Percentiles rank a stretch among this genome's conserved stretches.
Evolutionary conservation across 306 rosid species (phyloP).

Genomic region (Cucumis cinereus): DNA sequence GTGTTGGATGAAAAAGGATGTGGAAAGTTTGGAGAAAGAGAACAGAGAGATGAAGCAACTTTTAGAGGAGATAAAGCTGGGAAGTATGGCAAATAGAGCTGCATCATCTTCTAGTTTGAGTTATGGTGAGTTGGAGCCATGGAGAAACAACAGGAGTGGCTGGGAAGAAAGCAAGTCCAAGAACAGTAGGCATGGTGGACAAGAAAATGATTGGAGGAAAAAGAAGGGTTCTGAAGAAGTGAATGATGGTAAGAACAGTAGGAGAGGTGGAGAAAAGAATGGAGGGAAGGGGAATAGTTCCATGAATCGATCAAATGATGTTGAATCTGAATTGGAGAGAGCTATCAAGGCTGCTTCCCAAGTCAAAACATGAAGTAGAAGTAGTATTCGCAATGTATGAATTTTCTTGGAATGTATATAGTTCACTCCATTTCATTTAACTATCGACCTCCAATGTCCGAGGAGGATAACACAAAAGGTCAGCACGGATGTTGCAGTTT

Average conservation of each 20-base stretch:
- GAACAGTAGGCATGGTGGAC: conserved; percentile 17
- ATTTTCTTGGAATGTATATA: conserved; percentile 3
- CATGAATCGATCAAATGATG: conserved; percentile 22
- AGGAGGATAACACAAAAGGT: conserved; percentile 6
- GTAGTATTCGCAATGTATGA: neutral
- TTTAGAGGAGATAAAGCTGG: conserved; percentile 40
- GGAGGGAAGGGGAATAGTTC: conserved; percentile 30
- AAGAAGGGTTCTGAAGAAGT: conserved; percentile 29
- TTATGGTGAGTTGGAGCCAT: conserved; percentile 29
- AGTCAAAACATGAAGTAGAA: conserved; percentile 24
- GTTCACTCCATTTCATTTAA: neutral
- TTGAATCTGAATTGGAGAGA: conserved; percentile 78
- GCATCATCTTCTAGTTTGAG: conserved; percentile 13
- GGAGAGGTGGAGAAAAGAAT: conserved; percentile 20
- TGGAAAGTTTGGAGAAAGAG: conserved; percentile 56
- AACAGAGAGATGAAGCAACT: conserved; percentile 52
- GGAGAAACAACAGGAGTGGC: conserved; percentile 40
- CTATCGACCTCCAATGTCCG: neutral
- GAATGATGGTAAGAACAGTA: conserved; percentile 34
- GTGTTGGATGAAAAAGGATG: conserved; percentile 44
- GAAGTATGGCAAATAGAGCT: conserved; percentile 15
- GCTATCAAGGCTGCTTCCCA: conserved; percentile 72
- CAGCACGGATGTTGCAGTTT: neutral
- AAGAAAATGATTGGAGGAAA: conserved; percentile 28
- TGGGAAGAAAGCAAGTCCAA: conserved; percentile 37